Conservation (phyloP, 2,329 filamentous ascomycete species). For the Gaeumannomyces sp. region DNA sequence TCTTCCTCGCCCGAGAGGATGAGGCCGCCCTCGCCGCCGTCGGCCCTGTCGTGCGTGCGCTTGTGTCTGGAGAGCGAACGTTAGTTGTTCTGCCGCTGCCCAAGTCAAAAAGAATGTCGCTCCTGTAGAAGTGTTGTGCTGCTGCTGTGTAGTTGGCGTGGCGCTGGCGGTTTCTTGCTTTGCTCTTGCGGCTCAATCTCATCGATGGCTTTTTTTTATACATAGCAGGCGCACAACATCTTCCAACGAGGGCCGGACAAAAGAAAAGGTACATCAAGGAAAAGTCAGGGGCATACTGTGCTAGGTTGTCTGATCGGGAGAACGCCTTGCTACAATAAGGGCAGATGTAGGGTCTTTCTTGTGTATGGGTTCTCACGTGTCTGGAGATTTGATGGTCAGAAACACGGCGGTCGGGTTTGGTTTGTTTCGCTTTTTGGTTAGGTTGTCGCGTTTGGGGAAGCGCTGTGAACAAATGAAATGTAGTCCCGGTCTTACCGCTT, state of each 20-base stretch:
- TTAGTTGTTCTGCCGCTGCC: constrained; percentile 3
- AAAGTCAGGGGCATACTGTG: constrained; percentile 65
- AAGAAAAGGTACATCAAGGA: constrained; percentile 28
- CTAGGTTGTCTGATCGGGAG: constrained; percentile 96
- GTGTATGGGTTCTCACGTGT: constrained; percentile 98
- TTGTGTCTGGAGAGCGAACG: constrained; percentile 66
- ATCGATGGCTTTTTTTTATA: constrained; percentile 14
- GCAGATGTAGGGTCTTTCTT: constrained; percentile 98
- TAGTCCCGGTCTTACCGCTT: constrained; percentile 73
- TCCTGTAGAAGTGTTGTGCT: constrained; percentile 18
- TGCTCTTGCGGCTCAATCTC: constrained; percentile 13
- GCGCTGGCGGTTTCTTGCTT: constrained; percentile 13
- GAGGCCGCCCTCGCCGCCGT: constrained; percentile 51
- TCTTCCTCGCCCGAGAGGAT: constrained; percentile 76
- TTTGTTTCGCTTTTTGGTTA: constrained; percentile 19
- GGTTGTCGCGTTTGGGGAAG: constrained; percentile 9
- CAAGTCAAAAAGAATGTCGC: constrained; percentile 1
- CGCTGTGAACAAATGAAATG: constrained; percentile 29
- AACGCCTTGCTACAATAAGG: constrained; percentile 98
- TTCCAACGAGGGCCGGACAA: constrained; percentile 27
- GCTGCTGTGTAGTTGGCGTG: constrained; percentile 29
- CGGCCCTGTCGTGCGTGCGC: constrained; percentile 60
- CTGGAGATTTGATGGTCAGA: constrained; percentile 52
- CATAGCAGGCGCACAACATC: constrained; percentile 37
- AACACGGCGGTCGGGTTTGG: constrained; percentile 31